phyloP scores from a whole-genome alignment of 148 eudicot genomes.

The Cornus kousa region DNA sequence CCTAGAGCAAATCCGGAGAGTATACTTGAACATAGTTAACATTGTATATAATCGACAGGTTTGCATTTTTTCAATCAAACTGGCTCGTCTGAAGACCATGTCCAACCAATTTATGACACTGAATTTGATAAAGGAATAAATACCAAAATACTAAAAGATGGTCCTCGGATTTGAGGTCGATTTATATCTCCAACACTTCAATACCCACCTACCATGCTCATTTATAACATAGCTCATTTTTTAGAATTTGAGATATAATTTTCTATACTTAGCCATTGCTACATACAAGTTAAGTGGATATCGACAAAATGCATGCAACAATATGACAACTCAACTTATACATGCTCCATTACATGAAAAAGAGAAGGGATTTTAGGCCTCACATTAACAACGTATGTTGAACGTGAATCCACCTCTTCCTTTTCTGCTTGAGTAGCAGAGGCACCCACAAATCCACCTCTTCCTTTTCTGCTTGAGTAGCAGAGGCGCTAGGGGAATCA shows the following conservation, averaged over 20 bases:
- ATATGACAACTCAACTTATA: not conserved
- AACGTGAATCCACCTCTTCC: conserved; percentile 55
- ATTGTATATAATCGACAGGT: not conserved
- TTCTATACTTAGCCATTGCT: no score
- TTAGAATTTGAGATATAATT: no score
- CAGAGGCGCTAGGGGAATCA: conserved; percentile 24
- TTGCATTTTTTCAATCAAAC: not conserved
- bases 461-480: not conserved
- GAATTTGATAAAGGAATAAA: not conserved
- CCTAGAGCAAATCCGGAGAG: not conserved
- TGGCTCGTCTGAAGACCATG: not conserved
- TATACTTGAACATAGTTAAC: no score
- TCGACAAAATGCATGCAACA: no score
- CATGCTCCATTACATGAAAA: not conserved
- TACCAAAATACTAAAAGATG: not conserved
- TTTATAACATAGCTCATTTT: no score
- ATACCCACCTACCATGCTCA: no score
- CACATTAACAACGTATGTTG: conserved; percentile 58
- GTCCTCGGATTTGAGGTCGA: no score
- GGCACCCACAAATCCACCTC: no score
- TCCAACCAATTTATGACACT: not conserved
- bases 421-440: conserved; percentile 40
- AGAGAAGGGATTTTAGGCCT: conserved; percentile 19
- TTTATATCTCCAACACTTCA: no score
- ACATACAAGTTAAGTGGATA: no score